Evolutionary conservation across 2,329 filamentous ascomycete genomes (phyloP).

Genomic region (Penicillium sp.): DNA sequence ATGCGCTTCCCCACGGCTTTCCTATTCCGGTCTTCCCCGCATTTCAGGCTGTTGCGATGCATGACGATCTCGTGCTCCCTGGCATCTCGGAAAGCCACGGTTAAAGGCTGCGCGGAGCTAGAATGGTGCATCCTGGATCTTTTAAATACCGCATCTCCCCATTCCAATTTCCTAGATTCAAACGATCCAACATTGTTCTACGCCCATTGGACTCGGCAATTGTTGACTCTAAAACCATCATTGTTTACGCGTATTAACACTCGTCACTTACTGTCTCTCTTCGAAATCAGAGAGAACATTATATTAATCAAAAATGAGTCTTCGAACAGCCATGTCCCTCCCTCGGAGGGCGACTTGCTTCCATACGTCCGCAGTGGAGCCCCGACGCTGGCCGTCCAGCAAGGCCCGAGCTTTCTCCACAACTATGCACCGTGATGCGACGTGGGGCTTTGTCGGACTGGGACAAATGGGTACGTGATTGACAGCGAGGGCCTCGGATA

Average conservation of each 20-base stretch:
- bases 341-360: conserved; percentile 7
- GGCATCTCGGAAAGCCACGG: conserved; percentile 16
- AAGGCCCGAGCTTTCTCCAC: conserved; percentile 44
- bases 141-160: conserved; percentile 3
- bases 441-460: conserved; percentile 59
- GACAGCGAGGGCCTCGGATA: background rate
- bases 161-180: background rate
- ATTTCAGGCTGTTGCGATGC: background rate
- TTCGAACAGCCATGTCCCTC: conserved; percentile 6
- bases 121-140: background rate
- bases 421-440: conserved; percentile 44
- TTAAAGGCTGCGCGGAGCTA: background rate
- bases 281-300: background rate
- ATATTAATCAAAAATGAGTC: conserved; percentile 10
- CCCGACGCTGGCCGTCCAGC: conserved; percentile 16
- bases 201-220: background rate
- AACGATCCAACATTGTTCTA: background rate
- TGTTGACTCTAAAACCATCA: background rate
- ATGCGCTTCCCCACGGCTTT: conserved; percentile 8
- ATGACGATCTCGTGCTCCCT: background rate
- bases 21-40: conserved; percentile 9
- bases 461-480: conserved; percentile 57
- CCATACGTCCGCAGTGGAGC: conserved; percentile 3
- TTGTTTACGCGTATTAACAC: background rate
- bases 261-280: background rate